phyloP scores from a whole-genome alignment of 352 stramenopile genomes.

The Phytophthora capsici region DNA sequence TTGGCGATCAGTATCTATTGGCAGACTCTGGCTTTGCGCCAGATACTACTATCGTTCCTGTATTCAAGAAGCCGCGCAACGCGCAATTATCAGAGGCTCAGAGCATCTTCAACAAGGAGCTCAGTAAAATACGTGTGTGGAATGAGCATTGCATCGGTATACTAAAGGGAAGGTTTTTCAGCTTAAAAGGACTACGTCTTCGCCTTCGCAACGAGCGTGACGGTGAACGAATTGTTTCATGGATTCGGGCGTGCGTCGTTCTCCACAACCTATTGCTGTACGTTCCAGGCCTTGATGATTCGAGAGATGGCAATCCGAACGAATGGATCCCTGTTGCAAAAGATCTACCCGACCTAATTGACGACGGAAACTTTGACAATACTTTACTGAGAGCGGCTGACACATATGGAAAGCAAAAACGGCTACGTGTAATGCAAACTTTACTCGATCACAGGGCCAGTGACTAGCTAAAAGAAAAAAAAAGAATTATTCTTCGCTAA shows the following conservation, averaged over 20 bases:
- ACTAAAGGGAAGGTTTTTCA: constrained; percentile 9
- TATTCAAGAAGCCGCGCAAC: constrained; percentile 5
- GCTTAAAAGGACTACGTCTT: constrained; percentile 11
- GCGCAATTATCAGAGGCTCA: neutral
- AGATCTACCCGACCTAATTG: constrained; percentile 5
- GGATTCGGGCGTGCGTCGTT: constrained; percentile 12
- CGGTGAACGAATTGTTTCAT: constrained; percentile 7
- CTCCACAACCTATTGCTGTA: constrained; percentile 12
- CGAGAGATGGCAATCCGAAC: neutral
- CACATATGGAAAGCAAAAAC: constrained; percentile 7
- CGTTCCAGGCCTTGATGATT: neutral
- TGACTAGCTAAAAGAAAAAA: neutral
- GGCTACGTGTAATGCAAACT: constrained; percentile 7
- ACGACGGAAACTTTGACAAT: constrained; percentile 3
- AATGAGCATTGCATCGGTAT: constrained; percentile 13
- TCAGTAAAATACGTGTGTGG: constrained; percentile 6
- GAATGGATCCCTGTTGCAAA: constrained; percentile 5
- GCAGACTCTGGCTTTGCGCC: constrained; percentile 6
- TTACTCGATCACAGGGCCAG: constrained; percentile 5
- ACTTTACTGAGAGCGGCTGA: constrained; percentile 4
- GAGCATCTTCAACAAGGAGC: constrained; percentile 4
- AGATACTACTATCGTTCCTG: constrained; percentile 5
- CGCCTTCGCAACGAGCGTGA: constrained; percentile 8
- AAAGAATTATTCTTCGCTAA: too few relatives aligned
- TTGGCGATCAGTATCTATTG: constrained; percentile 6